Conservation (phyloP, 2,329 filamentous ascomycete species). For the Metarhizium anisopliae region DNA sequence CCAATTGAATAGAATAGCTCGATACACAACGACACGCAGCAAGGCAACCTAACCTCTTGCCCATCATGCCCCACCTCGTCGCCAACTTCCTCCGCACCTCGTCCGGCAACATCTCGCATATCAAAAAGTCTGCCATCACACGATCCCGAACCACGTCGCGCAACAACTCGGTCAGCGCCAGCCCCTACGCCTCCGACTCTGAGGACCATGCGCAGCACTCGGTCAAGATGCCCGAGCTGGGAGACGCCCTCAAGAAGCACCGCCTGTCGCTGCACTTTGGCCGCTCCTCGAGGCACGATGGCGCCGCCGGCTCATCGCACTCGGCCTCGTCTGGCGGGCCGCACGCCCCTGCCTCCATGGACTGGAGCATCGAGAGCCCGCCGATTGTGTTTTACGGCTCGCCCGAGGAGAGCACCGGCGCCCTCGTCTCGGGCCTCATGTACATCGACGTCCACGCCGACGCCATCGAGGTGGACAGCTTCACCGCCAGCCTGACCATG, state of each 20-base stretch:
- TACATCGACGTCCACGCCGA: slow-evolving; percentile 63
- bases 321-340: slow-evolving; percentile 22
- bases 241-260: slow-evolving; percentile 31
- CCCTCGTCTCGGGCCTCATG: slow-evolving; percentile 76
- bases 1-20: too few species aligned
- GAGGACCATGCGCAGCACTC: slow-evolving; percentile 19
- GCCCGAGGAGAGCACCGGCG: slow-evolving; percentile 67
- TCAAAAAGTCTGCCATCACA: slow-evolving; percentile 30
- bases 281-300: slow-evolving; percentile 7
- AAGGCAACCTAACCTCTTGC: too few species aligned
- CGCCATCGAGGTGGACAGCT: slow-evolving; percentile 56
- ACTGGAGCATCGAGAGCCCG: slow-evolving; percentile 70
- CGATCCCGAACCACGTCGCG: slow-evolving; percentile 14
- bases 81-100: slow-evolving; percentile 48
- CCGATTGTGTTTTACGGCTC: slow-evolving; percentile 77
- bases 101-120: slow-evolving; percentile 43
- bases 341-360: slow-evolving; percentile 31
- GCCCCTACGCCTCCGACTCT: slow-evolving; percentile 25
- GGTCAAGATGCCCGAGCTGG: slow-evolving; percentile 29
- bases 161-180: slow-evolving; percentile 18
- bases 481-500: slow-evolving; percentile 64
- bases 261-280: slow-evolving; percentile 32
- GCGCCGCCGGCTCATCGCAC: not conserved
- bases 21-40: too few species aligned
- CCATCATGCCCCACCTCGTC: slow-evolving; percentile 48